These are phyloP conservation scores for Zymoseptoria pseudotritici DNA, from an alignment of 2,329 filamentous ascomycete genomes.

Conservation along the genomic window DNA sequence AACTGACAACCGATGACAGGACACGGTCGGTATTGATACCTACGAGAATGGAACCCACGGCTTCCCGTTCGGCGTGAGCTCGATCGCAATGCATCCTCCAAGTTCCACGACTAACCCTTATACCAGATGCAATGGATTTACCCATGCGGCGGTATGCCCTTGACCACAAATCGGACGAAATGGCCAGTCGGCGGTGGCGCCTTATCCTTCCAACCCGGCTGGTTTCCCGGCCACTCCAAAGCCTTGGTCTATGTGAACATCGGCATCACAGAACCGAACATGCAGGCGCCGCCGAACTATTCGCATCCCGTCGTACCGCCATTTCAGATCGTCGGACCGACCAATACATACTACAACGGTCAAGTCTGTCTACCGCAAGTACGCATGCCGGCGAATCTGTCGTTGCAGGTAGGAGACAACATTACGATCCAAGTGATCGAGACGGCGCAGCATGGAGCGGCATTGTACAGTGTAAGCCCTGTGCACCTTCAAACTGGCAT, in stretches of 20 bases:
- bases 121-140: constrained; percentile 78
- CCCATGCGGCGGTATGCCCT: constrained; percentile 78
- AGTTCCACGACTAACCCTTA: not conserved
- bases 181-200: constrained; percentile 87
- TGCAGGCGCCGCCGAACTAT: constrained; percentile 70
- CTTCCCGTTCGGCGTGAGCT: constrained; percentile 57
- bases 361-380: constrained; percentile 86
- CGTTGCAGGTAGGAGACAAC: constrained; percentile 71
- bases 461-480: constrained; percentile 65
- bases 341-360: constrained; percentile 70
- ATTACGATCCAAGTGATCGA: constrained; percentile 88
- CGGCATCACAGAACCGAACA: constrained; percentile 52
- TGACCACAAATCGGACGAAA: constrained; percentile 75
- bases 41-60: constrained; percentile 7
- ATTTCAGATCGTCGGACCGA: constrained; percentile 76
- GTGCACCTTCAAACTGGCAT: not conserved
- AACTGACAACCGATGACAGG: not conserved
- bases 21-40: constrained; percentile 39
- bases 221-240: constrained; percentile 81
- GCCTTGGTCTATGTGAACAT: constrained; percentile 88
- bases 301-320: constrained; percentile 71
- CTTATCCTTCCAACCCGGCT: constrained; percentile 85
- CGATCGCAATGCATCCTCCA: not conserved
- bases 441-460: constrained; percentile 72
- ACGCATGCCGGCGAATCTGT: constrained; percentile 63